Evolutionary conservation across 805 yeast genomes (phyloP).

Genomic region (Monosporozyma yasuniensis): DNA sequence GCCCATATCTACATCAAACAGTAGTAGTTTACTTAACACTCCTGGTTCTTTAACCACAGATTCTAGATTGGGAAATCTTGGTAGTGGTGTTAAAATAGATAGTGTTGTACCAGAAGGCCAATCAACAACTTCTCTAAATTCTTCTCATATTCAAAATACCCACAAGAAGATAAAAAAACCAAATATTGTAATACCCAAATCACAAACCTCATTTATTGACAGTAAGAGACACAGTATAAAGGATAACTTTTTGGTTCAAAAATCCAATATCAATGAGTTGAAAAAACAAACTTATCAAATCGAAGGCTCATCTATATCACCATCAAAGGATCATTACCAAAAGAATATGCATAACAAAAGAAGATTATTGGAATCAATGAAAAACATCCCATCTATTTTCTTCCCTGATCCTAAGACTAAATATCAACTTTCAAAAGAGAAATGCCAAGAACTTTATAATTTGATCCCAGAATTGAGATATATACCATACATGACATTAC

Average conservation of each 20-base stretch:
- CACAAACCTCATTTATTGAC: conserved; percentile 8
- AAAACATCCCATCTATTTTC: conserved; percentile 16
- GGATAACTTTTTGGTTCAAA: conserved; percentile 16
- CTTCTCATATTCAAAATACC: background rate
- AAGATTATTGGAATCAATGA: conserved; percentile 12
- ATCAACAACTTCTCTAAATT: background rate
- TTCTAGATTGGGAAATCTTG: background rate
- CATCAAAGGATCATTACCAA: background rate
- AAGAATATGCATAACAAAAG: background rate
- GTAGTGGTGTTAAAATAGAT: background rate
- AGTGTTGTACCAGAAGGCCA: background rate
- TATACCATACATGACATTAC: conserved; percentile 10
- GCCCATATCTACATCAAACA: background rate
- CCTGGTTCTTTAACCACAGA: background rate
- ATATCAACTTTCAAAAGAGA: conserved; percentile 11
- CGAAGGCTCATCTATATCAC: background rate
- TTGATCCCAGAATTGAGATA: conserved; percentile 17
- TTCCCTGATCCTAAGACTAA: conserved; percentile 16
- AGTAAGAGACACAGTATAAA: conserved; percentile 8
- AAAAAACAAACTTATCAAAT: conserved; percentile 7
- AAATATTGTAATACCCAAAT: background rate
- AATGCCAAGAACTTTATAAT: conserved; percentile 6
- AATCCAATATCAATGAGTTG: conserved; percentile 13
- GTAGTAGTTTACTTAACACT: background rate
- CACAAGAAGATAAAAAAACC: background rate